Evolutionary conservation across 2,329 filamentous ascomycete species (phyloP).

Genomic region (Paramyrothecium sp.): DNA sequence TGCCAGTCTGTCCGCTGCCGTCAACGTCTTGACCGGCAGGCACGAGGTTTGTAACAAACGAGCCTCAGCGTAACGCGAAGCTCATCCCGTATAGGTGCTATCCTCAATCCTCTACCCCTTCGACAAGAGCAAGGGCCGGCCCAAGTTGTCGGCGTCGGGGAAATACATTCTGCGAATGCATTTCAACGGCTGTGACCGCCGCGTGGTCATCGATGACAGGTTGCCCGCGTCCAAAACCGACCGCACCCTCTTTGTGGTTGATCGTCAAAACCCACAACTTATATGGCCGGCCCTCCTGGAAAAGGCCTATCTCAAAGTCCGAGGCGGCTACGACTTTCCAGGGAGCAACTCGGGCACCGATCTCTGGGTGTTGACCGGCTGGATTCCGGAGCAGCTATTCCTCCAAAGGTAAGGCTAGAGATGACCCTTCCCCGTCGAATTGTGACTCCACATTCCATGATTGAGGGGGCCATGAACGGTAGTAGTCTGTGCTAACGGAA

Average conservation of each 20-base stretch:
- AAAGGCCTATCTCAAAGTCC: conserved; percentile 93
- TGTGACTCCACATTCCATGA: background rate
- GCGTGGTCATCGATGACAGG: conserved; percentile 84
- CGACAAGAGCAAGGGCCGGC: conserved; percentile 54
- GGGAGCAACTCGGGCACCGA: conserved; percentile 97
- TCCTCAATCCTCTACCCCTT: conserved; percentile 74
- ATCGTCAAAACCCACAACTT: conserved; percentile 75
- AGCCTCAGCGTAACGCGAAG: background rate
- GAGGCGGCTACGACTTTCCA: conserved; percentile 95
- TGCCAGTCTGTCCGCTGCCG: conserved; percentile 84
- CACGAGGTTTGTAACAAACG: conserved; percentile 52
- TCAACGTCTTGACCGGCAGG: conserved; percentile 67
- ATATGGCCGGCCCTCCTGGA: conserved; percentile 92
- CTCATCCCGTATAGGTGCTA: conserved; percentile 53
- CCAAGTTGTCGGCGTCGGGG: conserved; percentile 70
- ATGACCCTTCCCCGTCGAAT: background rate
- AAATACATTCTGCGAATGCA: conserved; percentile 92
- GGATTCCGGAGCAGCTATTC: conserved; percentile 96
- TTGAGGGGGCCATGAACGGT: background rate
- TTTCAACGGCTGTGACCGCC: conserved; percentile 91
- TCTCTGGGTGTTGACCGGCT: conserved; percentile 87
- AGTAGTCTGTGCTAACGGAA: background rate
- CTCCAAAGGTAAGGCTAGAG: conserved; percentile 61
- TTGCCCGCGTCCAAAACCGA: conserved; percentile 75
- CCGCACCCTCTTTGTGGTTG: conserved; percentile 81